These are phyloP conservation scores for Boeremia lycopersici DNA, from an alignment of 2,329 filamentous ascomycete species.

Conservation along the genomic window DNA sequence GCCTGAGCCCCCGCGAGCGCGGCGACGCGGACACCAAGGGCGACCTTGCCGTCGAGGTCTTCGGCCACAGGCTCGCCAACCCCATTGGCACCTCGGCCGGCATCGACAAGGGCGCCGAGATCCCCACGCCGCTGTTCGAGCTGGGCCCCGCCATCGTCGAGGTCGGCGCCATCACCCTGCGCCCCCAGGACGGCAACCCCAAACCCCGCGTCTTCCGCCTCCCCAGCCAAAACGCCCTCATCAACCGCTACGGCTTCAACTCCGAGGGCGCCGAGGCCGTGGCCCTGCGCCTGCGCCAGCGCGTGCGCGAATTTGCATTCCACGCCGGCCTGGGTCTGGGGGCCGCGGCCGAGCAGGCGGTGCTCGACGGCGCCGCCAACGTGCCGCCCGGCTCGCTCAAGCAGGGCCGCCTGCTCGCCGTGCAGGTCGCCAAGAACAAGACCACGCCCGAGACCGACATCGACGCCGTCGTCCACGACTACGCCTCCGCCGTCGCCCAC, in stretches of 20 bases:
- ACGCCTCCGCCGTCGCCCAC: constrained; percentile 85
- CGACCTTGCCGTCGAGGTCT: constrained; percentile 68
- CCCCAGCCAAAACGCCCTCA: constrained; percentile 80
- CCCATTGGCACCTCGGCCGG: constrained; percentile 95
- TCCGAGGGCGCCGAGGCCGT: constrained; percentile 87
- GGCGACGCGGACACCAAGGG: constrained; percentile 61
- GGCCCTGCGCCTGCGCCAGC: constrained; percentile 76
- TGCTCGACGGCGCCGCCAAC: constrained; percentile 76
- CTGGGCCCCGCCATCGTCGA: constrained; percentile 88
- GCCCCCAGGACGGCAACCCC: constrained; percentile 87
- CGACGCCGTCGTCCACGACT: constrained; percentile 76
- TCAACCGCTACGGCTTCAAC: constrained; percentile 96
- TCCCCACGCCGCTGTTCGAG: constrained; percentile 82
- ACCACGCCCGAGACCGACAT: constrained; percentile 84
- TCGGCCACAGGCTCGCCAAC: constrained; percentile 77
- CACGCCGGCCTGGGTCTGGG: constrained; percentile 67
- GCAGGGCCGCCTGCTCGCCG: constrained; percentile 77
- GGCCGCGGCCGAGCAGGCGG: constrained; percentile 68
- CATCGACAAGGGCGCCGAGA: constrained; percentile 91
- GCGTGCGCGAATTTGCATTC: constrained; percentile 78
- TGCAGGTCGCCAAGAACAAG: constrained; percentile 98
- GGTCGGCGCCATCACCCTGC: constrained; percentile 86
- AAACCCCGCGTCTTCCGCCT: constrained; percentile 88
- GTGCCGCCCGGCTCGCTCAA: constrained; percentile 84
- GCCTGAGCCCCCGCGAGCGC: constrained; percentile 83